These are phyloP conservation scores for Penicillium manginii DNA, from an alignment of 495 filamentous ascomycete genomes.

Conservation along the genomic window DNA sequence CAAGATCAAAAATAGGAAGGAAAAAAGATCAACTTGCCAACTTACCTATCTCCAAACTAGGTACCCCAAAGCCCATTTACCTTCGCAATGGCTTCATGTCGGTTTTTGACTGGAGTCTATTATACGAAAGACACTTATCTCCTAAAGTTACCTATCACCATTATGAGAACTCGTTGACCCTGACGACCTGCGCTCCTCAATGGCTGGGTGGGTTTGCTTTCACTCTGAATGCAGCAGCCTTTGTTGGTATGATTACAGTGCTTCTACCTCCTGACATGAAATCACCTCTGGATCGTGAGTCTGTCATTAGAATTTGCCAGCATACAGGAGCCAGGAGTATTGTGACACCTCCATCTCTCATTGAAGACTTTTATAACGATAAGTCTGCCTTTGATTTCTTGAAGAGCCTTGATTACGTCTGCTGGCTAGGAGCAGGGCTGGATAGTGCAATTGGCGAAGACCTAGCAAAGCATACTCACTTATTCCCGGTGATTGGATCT, in stretches of 20 bases:
- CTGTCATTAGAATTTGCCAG: neutral
- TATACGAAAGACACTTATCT: neutral
- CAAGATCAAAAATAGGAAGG: neutral
- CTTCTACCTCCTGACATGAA: neutral
- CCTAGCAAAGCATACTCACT: neutral
- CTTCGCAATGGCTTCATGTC: conserved; percentile 4
- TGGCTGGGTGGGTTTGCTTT: conserved; percentile 5
- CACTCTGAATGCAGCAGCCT: neutral
- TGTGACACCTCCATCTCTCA: neutral
- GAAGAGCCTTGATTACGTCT: conserved; percentile 3
- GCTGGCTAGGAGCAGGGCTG: conserved; percentile 1
- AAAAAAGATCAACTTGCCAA: neutral
- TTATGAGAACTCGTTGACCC: neutral
- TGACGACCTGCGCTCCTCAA: conserved; percentile 6
- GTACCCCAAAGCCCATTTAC: neutral
- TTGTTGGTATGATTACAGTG: neutral
- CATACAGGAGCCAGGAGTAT: conserved; percentile 1
- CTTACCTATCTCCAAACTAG: neutral
- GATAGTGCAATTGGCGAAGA: neutral
- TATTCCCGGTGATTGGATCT: conserved; percentile 2
- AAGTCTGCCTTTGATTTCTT: conserved; percentile 1
- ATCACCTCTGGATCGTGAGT: neutral
- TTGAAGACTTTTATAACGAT: conserved; percentile 1
- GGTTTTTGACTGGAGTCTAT: neutral
- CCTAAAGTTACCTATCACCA: conserved; percentile 1